Evolutionary conservation across 2,329 filamentous ascomycete genomes (phyloP), one percentile per base, ranked within the genome.

Genomic region (Colletotrichum sp.): DNA sequence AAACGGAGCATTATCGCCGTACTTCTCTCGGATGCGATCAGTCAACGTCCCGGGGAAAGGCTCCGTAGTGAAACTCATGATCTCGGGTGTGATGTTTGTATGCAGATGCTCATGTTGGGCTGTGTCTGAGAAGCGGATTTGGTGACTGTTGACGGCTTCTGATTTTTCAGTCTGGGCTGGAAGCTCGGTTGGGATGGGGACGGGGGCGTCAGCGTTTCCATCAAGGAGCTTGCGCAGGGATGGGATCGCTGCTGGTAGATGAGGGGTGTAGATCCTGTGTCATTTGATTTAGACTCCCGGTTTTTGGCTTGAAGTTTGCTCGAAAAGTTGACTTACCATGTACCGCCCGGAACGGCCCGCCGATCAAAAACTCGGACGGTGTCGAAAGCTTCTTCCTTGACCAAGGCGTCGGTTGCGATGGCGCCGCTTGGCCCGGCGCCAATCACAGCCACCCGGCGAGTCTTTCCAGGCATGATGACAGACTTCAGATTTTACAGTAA

Each of bases 311-410:
- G 10, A 61, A 28, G 6, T 15, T 16, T 2, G 36, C 8, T 10
- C 5, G 16, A 1, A 0, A 0, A 24, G 6, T 18, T 16, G 30
- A 68, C 86, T 78, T 81, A 91, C 90, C 90, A 92, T 75, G 88
- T 90, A 43, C 90, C 90, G 52, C 90, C 90, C 1, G 88, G 85
- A 38, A 84, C 86, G 74, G 90, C 88, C 74, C 90, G 86, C 63
- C 91, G 84, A 79, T 93, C 91, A 79, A 92, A 93, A 1, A 92
- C 89, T 24, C 88, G 86, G 72, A 92, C 89, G 2, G 84, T 82
- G 65, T 92, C 88, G 77, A 92, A 93, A 4, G 82, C 80, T 71
- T 89, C 84, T 80, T 93, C 91, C 80, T 89, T 87, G 21, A 86
- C 87, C 57, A 92, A 81, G 5, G 90, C 90, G 83, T 92, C 90